Evolutionary conservation across 2,329 filamentous ascomycete genomes (phyloP).

Genomic region (Epichloe amarillans): DNA sequence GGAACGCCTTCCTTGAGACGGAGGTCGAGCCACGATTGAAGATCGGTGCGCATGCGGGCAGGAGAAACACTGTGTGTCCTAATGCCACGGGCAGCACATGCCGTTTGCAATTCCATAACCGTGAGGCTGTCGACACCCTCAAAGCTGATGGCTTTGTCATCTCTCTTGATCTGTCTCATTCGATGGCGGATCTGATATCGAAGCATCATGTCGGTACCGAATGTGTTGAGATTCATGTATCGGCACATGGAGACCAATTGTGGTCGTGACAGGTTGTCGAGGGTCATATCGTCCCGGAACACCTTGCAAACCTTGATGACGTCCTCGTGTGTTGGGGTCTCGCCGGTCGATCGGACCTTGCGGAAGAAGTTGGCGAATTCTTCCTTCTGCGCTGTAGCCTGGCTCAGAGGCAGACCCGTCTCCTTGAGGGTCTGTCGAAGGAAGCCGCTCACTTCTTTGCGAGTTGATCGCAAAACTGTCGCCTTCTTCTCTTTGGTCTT

Average conservation of each 20-base stretch:
- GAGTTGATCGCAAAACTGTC: slow-evolving; percentile 63
- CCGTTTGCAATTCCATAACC: slow-evolving; percentile 85
- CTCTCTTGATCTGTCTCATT: slow-evolving; percentile 98
- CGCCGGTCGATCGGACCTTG: slow-evolving; percentile 84
- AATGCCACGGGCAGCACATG: slow-evolving; percentile 82
- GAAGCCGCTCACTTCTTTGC: slow-evolving; percentile 89
- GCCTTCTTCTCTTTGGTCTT: slow-evolving; percentile 86
- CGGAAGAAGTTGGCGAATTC: slow-evolving; percentile 96
- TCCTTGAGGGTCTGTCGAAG: slow-evolving; percentile 79
- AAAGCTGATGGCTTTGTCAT: slow-evolving; percentile 85
- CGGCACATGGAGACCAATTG: slow-evolving; percentile 96
- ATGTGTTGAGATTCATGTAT: slow-evolving; percentile 95
- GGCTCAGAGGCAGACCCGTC: slow-evolving; percentile 79
- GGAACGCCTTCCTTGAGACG: slow-evolving; percentile 90
- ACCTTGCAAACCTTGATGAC: slow-evolving; percentile 99
- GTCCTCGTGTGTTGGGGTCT: slow-evolving; percentile 75
- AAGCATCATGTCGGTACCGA: slow-evolving; percentile 95
- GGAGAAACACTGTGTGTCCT: slow-evolving; percentile 87
- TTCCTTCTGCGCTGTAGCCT: slow-evolving; percentile 73
- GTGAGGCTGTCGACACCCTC: slow-evolving; percentile 89
- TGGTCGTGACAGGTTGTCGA: slow-evolving; percentile 91
- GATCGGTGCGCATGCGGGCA: slow-evolving; percentile 72
- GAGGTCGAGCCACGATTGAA: slow-evolving; percentile 88
- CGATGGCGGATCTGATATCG: slow-evolving; percentile 93
- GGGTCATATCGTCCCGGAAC: slow-evolving; percentile 92